phyloP scores from a whole-genome alignment of 768 basidiomycete genomes.

The Tricholoma flavovirens region DNA sequence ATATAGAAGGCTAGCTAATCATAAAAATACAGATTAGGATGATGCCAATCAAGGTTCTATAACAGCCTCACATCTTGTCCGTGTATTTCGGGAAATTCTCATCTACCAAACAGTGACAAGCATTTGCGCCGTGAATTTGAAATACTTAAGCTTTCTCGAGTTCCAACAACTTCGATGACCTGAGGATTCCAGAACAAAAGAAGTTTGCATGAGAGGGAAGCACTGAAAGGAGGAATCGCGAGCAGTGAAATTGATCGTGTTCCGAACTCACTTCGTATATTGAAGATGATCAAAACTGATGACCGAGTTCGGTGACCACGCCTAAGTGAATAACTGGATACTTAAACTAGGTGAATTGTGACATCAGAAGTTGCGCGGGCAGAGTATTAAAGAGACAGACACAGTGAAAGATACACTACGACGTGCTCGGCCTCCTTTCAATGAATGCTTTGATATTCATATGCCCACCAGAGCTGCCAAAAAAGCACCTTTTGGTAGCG shows the following conservation, averaged over 20 bases:
- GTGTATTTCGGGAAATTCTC: constrained; percentile 5
- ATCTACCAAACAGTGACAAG: background rate
- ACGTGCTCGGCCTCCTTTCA: constrained; percentile 53
- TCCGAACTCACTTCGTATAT: background rate
- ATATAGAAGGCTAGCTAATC: constrained; percentile 1
- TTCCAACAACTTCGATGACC: constrained; percentile 32
- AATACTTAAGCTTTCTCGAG: constrained; percentile 6
- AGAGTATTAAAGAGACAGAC: background rate
- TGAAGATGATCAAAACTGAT: background rate
- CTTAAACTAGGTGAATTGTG: constrained; percentile 6
- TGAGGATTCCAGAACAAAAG: constrained; percentile 1
- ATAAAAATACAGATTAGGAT: background rate
- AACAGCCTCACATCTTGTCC: constrained; percentile 1
- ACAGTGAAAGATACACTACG: constrained; percentile 7
- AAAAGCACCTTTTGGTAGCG: constrained; percentile 67
- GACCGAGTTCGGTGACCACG: background rate
- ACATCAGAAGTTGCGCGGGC: background rate
- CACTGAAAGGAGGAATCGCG: background rate
- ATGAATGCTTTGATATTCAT: constrained; percentile 75
- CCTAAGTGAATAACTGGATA: constrained; percentile 37
- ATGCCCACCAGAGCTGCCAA: constrained; percentile 75
- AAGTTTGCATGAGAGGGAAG: background rate
- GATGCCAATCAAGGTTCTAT: background rate
- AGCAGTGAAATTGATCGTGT: background rate
- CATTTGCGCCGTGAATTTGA: background rate